These are phyloP conservation scores for Trypanosoma conorhini DNA, from an alignment of 208 protist genomes.

Conservation along the genomic window DNA sequence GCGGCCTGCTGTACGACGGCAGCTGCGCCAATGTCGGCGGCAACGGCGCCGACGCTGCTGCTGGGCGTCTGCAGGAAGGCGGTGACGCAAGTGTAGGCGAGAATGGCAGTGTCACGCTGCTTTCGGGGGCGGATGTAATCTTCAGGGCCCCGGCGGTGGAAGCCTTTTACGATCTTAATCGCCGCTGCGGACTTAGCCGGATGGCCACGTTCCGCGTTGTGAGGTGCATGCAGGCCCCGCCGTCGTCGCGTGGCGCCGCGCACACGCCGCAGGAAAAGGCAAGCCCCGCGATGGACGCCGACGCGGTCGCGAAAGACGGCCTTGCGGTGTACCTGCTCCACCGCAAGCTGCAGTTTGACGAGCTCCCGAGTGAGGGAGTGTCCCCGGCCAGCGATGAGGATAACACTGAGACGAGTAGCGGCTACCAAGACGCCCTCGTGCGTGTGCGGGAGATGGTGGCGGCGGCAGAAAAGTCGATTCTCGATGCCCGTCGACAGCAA, in stretches of 20 bases:
- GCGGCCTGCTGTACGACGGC: conserved; percentile 22
- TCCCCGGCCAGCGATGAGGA: conserved; percentile 7
- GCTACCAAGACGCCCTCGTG: conserved; percentile 16
- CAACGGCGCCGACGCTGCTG: background rate
- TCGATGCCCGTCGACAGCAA: conserved; percentile 3
- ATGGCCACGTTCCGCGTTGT: conserved; percentile 19
- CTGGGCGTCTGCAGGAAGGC: background rate
- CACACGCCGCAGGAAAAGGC: background rate
- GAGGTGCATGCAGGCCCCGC: background rate
- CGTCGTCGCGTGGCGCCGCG: background rate
- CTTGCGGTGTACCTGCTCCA: conserved; percentile 9
- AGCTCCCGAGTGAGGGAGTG: conserved; percentile 18
- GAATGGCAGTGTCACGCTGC: conserved; percentile 8
- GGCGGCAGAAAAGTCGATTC: conserved; percentile 11
- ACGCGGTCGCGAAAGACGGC: background rate
- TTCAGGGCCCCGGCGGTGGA: conserved; percentile 20
- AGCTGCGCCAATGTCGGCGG: background rate
- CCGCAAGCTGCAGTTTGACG: conserved; percentile 17
- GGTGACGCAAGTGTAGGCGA: background rate
- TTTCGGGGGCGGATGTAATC: conserved; percentile 24
- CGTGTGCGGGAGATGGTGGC: conserved; percentile 30
- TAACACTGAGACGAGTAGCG: background rate
- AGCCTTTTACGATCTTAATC: conserved; percentile 25
- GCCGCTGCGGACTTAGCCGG: conserved; percentile 8
- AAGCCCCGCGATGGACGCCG: background rate